Base-by-base conservation (phyloP, 2,329 filamentous ascomycete species). In the Pestalotiopsis sp. region DNA sequence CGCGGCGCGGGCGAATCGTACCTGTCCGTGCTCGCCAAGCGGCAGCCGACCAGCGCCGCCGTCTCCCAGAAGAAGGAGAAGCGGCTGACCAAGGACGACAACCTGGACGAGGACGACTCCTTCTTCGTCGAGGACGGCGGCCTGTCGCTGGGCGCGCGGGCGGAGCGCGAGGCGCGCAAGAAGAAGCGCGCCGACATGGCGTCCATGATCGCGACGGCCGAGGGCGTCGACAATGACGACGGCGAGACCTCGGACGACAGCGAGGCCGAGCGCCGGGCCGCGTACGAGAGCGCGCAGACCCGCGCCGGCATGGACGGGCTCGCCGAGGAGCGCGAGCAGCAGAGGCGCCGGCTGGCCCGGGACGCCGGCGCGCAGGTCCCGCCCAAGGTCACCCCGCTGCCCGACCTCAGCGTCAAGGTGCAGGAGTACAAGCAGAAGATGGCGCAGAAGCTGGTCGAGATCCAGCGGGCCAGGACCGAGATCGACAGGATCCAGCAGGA, bases 71-170 rank as follows among this genome's bases (percentile, higher is more conserved):
- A 92, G 72, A 87, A 89, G 41, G 87, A 94, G 70, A 92, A 92
- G 5, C 88, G 95, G 1, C 86, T 98, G 2, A 87, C 94, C 5
- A 88, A 87, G 41, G 95, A 98, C 74, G 95, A 98, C 77, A 94
- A 98, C 75, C 87, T 98, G 0, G 93, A 93, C 49, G 96, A 98
- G 81, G 95, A 94, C 0, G 98, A 97, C 74, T 95, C 98, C 70
- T 92, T 95, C 67, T 97, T 93, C 74, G 93, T 96, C 9, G 93
- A 96, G 56, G 93, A 97, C 76, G 94, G 93, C 9, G 89, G 89
- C 7, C 88, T 98, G 11, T 89, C 93, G 1, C 84, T 98, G 0
- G 93, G 94, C 41, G 90, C 87, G 70, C 93, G 92, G 70, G 94
- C 94, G 0, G 93, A 96, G 80, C 89, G 88, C 23, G 93, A 94